Evolutionary conservation across 129 eudicot species (phyloP).

Genomic region (Lactuca saligna): DNA sequence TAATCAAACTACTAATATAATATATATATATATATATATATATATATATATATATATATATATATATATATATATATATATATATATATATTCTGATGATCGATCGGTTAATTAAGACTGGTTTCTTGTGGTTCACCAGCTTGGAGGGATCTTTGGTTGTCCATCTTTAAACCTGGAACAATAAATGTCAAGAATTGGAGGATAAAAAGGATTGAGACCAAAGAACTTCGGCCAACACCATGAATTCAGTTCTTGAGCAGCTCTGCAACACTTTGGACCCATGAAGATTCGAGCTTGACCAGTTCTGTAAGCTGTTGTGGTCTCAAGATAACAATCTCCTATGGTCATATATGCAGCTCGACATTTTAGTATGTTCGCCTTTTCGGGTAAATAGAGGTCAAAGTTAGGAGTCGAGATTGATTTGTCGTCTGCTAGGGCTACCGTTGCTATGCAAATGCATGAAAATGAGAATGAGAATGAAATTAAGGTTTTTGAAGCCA

Average conservation of each 20-base stretch:
- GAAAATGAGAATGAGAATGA: slow-evolving; percentile 22
- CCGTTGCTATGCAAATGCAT: slow-evolving; percentile 29
- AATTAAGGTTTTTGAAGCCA: slow-evolving; percentile 11
- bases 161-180: slow-evolving; percentile 27
- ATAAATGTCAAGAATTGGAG: slow-evolving; percentile 18
- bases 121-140: slow-evolving; percentile 6
- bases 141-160: not conserved
- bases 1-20: slow-evolving; percentile 7
- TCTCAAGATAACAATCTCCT: slow-evolving; percentile 32
- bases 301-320: not conserved
- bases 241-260: slow-evolving; percentile 22
- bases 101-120: not conserved
- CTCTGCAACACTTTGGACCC: slow-evolving; percentile 38
- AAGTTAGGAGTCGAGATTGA: slow-evolving; percentile 15
- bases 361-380: slow-evolving; percentile 17
- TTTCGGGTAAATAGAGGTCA: slow-evolving; percentile 7
- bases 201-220: slow-evolving; percentile 32
- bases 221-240: slow-evolving; percentile 33
- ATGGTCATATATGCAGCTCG: slow-evolving; percentile 15
- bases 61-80: too few relatives aligned
- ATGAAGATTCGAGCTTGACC: slow-evolving; percentile 29
- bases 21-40: too few relatives aligned
- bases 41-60: too few relatives aligned
- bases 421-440: slow-evolving; percentile 15
- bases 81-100: not conserved